A percentile compares a stretch with the other conserved stretches of the same genome.
Evolutionary conservation across 1,284 basidiomycete species (phyloP).

Genomic region (Apiotrichum montevideense): DNA sequence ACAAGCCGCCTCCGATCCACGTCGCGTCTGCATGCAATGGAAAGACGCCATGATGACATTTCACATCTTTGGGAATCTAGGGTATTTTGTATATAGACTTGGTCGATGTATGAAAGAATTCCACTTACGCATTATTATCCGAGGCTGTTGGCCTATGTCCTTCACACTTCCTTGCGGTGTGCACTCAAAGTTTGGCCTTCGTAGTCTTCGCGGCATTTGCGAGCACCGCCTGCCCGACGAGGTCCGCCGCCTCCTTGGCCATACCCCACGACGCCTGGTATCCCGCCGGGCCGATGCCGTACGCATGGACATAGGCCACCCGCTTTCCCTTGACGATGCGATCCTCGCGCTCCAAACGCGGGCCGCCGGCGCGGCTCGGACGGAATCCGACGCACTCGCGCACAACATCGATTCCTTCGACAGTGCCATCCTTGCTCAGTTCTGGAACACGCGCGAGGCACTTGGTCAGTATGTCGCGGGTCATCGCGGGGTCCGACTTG

Average conservation of each 20-base stretch:
- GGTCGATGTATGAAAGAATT: too few species aligned
- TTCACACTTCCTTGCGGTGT: too few species aligned
- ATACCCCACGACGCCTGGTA: conserved; percentile 36
- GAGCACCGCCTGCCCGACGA: conserved; percentile 17
- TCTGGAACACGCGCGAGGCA: conserved; percentile 19
- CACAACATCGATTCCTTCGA: conserved; percentile 19
- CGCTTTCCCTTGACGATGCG: neutral
- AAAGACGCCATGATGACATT: too few species aligned
- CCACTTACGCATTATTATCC: too few species aligned
- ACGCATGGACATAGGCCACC: conserved; percentile 22
- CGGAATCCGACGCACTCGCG: conserved; percentile 21
- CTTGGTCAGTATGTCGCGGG: conserved; percentile 14
- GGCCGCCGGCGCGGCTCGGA: conserved; percentile 14
- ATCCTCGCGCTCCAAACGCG: conserved; percentile 16
- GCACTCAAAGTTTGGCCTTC: neutral
- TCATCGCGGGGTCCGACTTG: conserved; percentile 8
- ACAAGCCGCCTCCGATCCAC: neutral
- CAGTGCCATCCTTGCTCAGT: conserved; percentile 11
- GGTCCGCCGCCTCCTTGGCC: conserved; percentile 26
- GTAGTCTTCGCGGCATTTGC: neutral
- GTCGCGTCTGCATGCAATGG: too few species aligned
- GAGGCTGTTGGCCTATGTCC: too few species aligned
- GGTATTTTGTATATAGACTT: too few species aligned
- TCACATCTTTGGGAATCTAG: too few species aligned
- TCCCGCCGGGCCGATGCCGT: conserved; percentile 33